Conservation (phyloP, 176 grass and related monocot genomes). For the Neostapfia colusana region DNA sequence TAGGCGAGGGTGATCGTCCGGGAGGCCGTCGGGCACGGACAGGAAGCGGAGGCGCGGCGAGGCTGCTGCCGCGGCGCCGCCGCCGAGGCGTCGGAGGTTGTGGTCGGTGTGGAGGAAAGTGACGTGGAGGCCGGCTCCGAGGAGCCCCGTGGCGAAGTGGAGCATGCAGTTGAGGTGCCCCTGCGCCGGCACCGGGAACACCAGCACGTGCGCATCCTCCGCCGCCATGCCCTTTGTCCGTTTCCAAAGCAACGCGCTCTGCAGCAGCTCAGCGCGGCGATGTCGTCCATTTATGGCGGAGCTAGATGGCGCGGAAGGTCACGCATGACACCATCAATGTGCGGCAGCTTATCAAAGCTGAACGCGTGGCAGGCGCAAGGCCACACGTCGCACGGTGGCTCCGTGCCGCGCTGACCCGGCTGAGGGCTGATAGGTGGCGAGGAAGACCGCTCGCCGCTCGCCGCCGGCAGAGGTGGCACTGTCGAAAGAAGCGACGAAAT, state of each 20-base stretch:
- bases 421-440: neutral
- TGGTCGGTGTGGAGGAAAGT: conserved; percentile 57
- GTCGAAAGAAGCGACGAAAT: neutral
- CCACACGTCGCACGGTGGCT: neutral
- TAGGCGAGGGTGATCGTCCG: conserved; percentile 44
- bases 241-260: neutral
- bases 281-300: neutral
- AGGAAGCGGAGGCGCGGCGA: conserved; percentile 47
- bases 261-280: neutral
- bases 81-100: conserved; percentile 35
- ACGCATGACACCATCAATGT: neutral
- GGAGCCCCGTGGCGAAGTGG: conserved; percentile 48
- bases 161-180: conserved; percentile 65
- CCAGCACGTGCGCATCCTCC: conserved; percentile 42
- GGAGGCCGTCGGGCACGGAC: conserved; percentile 55
- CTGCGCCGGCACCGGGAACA: conserved; percentile 53
- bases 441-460: neutral
- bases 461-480: neutral
- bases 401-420: neutral
- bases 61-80: neutral
- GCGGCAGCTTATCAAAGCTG: neutral
- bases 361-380: neutral
- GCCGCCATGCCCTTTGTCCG: neutral
- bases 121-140: conserved; percentile 46
- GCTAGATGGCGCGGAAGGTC: neutral